These are phyloP conservation scores for Ogataea zsoltii DNA, from an alignment of 805 yeast species.

Conservation along the genomic window DNA sequence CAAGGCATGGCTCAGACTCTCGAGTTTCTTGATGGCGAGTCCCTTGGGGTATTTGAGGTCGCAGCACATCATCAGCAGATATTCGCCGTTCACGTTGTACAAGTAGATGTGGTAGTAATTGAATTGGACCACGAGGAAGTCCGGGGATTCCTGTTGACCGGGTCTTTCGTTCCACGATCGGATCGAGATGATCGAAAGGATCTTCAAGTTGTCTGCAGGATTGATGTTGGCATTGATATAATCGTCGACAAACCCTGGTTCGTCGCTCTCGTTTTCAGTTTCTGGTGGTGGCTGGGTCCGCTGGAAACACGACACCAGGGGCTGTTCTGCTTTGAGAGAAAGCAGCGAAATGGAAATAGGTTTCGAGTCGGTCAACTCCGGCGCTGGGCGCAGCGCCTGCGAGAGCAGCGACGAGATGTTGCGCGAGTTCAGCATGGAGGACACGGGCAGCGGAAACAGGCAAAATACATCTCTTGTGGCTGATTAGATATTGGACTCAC, in stretches of 20 bases:
- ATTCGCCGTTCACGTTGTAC: constrained; percentile 23
- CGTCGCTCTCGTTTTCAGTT: not conserved
- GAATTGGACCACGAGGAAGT: constrained; percentile 32
- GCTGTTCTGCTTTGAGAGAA: constrained; percentile 29
- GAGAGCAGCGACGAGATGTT: constrained; percentile 29
- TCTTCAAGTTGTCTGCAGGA: constrained; percentile 34
- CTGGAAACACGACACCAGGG: constrained; percentile 32
- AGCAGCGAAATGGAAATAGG: constrained; percentile 35
- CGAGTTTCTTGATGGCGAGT: constrained; percentile 30
- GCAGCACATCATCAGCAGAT: constrained; percentile 31
- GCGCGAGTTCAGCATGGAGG: constrained; percentile 32
- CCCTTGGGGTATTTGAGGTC: constrained; percentile 31
- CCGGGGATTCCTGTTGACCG: not conserved
- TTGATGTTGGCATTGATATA: constrained; percentile 31
- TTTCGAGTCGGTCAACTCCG: constrained; percentile 22
- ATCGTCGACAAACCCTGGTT: constrained; percentile 20
- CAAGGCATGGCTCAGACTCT: constrained; percentile 14
- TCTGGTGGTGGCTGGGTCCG: not conserved
- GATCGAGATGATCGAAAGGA: constrained; percentile 30
- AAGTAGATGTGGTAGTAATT: constrained; percentile 25
- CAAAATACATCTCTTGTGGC: no score
- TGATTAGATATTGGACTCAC: no score
- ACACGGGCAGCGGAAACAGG: no score
- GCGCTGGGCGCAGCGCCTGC: constrained; percentile 29
- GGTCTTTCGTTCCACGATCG: constrained; percentile 29